Evolutionary conservation across 164 flowering plant genomes (phyloP), one percentile per base, ranked within the genome.

Genomic region (Vitis rotundifolia): DNA sequence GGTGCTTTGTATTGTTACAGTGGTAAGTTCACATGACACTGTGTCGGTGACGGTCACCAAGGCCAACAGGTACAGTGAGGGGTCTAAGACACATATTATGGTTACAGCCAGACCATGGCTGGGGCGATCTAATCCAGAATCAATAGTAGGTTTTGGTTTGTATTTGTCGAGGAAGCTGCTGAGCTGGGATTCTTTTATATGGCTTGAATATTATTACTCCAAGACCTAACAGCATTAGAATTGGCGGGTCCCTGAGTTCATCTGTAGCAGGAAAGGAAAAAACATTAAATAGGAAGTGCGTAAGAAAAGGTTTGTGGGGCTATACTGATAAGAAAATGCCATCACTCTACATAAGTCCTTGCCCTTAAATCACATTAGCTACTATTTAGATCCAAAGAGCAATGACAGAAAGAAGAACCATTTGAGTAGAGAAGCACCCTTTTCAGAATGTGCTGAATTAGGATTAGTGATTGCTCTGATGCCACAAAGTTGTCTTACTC

Each of bases 101-200:
- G 3, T 18, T n/a, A 67, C 59, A 44, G 47, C 19, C 70, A 56
- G 53, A 56, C 7, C 9, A 67, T n/a, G 49, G n/a, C 9, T 9
- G 29, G 51, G 69, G 47, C 16, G 16, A 67, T 67, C n/a, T 57
- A 57, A 44, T 47, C 52, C 61, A 11, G 28, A 57, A 16, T 68
- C 31, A 50, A 50, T 59, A 13, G 16, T 15, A 49, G 57, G 28
- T 22, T 47, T 28, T 49, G 29, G 18, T 22, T 18, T 68, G n/a
- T 31, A 59, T 49, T 49, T 14, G 18, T 59, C 3, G 14, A 9
- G 3, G 22, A 48, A 26, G 3, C 49, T 49, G 55, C 63, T 48
- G 59, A 69, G 58, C 71, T 52, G 66, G 68, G 37, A 61, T 52
- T 61, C 67, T 49, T 65, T 28, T 19, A 31, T 11, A 19, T 7